Conservation (phyloP, 2,329 filamentous ascomycete genomes). For the Aspergillus ochraceoroseus region DNA sequence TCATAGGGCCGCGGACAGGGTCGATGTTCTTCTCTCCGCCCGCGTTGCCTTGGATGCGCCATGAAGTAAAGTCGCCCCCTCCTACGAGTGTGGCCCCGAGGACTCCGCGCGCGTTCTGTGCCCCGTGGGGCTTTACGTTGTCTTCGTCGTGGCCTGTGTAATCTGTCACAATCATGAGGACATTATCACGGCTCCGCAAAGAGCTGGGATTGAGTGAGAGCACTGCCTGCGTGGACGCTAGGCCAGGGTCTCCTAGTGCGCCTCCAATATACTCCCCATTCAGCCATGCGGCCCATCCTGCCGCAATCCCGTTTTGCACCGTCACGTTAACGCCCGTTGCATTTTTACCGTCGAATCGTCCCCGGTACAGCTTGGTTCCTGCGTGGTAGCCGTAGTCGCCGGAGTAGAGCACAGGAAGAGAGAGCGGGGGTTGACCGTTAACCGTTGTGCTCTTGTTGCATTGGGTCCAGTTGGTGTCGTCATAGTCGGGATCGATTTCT, state of each 20-base stretch:
- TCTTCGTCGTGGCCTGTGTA: slow-evolving; percentile 12
- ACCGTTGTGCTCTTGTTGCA: slow-evolving; percentile 49
- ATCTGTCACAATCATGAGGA: slow-evolving; percentile 10
- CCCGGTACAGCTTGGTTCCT: slow-evolving; percentile 8
- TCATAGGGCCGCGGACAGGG: slow-evolving; percentile 51
- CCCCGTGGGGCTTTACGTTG: too few species aligned
- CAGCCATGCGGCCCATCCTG: slow-evolving; percentile 12
- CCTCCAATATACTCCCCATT: slow-evolving; percentile 8
- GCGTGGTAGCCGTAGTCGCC: slow-evolving; percentile 44
- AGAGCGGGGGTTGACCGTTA: slow-evolving; percentile 46
- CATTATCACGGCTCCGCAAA: slow-evolving; percentile 3
- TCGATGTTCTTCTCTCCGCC: slow-evolving; percentile 35
- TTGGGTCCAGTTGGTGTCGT: slow-evolving; percentile 50
- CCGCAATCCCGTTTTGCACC: slow-evolving; percentile 5
- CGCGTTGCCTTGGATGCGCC: slow-evolving; percentile 11
- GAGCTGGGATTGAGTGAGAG: slow-evolving; percentile 1
- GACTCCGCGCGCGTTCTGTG: slow-evolving; percentile 10
- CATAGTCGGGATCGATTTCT: slow-evolving; percentile 45
- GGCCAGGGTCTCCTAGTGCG: not conserved
- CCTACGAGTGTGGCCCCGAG: slow-evolving; percentile 4
- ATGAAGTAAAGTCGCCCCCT: slow-evolving; percentile 5
- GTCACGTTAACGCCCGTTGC: slow-evolving; percentile 4
- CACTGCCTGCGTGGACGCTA: not conserved
- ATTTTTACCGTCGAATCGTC: slow-evolving; percentile 9
- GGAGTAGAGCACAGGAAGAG: slow-evolving; percentile 51